Base-by-base conservation (phyloP, 2,329 filamentous ascomycete species). In the Hypoxylon sp. region DNA sequence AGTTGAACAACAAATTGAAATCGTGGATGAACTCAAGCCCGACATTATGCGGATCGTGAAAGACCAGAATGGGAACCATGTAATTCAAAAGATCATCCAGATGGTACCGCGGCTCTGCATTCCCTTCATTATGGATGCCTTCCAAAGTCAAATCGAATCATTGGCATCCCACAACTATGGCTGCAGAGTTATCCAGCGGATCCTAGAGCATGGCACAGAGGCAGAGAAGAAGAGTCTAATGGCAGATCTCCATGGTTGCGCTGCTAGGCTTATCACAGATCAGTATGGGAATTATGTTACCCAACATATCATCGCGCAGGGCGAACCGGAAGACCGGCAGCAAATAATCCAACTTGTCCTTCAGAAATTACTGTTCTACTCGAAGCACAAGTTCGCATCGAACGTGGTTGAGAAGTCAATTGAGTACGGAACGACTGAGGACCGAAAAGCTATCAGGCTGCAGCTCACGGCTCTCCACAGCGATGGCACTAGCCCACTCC, bases 391-490 rank as follows among this genome's bases (percentile, higher is more conserved):
- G 79, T 97, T 93, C 76, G 95, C 96, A 0, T 98, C 94, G 76
- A 98, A 99, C 74, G 95, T 99, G 2, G 95, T 99, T 0, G 96
- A 99, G 81, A 95, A 94, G 80, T 97, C 94, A 77, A 91, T 98
- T 67, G 85, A 91, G 61, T 88, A 86, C 72, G 93, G 93, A 19
- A 88, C 88, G 0, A 83, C 87, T 19, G 84, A 90, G 55, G 92
- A 97, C 77, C 90, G 92, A 57, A 86, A 84, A 35, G 85, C 86
- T 33, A 94, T 98, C 65, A 87, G 92, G 59, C 83, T 84, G 54
- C 85, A 88, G 65, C 82, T 94, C 26, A 90, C 86, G 1, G 84
- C 85, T 1, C 78, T 84, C 14, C 87, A 88, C 59, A 85, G 87
- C 6, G 88, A 92, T 47, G 92, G 92, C 11, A 88, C 90, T 62